Conservation (phyloP, 208 protist species). For the Strigomonas galati region DNA sequence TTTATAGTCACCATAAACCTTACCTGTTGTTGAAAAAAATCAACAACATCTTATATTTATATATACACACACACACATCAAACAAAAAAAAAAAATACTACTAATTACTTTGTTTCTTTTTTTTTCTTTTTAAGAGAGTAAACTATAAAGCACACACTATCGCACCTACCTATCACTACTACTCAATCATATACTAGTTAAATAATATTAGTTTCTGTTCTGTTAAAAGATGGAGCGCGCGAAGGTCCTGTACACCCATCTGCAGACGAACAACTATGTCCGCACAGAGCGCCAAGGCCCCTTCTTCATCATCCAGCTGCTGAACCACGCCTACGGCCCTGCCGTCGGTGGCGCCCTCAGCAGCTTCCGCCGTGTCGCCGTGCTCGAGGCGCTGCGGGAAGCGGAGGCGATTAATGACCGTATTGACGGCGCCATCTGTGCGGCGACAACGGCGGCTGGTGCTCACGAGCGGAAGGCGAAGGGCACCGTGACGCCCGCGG, state of each 20-base stretch:
- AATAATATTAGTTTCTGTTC: too few relatives aligned
- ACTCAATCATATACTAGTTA: background rate
- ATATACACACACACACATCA: constrained; percentile 4
- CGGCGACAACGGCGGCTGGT: too few relatives aligned
- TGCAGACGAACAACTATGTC: constrained; percentile 4
- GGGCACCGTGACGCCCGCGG: too few relatives aligned
- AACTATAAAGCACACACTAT: too few relatives aligned
- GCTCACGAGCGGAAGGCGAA: too few relatives aligned
- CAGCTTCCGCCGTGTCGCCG: background rate
- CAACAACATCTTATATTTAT: background rate
- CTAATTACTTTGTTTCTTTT: constrained; percentile 1
- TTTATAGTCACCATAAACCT: too few relatives aligned
- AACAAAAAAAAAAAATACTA: constrained; percentile 4
- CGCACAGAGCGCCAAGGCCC: background rate
- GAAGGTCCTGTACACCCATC: background rate
- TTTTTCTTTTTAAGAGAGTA: background rate
- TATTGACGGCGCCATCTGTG: too few relatives aligned
- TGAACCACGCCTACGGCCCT: constrained; percentile 12
- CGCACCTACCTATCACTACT: background rate
- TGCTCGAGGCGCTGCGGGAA: background rate
- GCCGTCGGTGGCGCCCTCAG: constrained; percentile 5
- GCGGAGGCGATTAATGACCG: constrained; percentile 1
- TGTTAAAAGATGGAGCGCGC: constrained; percentile 1
- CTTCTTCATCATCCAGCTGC: constrained; percentile 5
- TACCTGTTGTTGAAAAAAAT: too few relatives aligned